phyloP scores from a whole-genome alignment of 2,329 filamentous ascomycete species.

The Ilyonectria sp. region DNA sequence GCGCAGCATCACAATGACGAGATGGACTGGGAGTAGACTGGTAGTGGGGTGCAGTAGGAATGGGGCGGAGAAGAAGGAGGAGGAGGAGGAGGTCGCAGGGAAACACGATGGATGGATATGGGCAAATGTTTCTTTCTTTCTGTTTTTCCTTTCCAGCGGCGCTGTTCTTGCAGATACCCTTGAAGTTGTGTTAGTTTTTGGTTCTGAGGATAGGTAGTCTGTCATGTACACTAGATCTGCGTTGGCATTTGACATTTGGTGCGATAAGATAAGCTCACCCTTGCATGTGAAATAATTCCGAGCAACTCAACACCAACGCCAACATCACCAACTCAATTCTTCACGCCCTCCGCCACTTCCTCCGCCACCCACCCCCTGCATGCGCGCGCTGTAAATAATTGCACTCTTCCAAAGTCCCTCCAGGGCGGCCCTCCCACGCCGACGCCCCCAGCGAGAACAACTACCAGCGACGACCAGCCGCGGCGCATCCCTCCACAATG shows the following conservation, averaged over 20 bases:
- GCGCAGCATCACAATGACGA: too few species aligned
- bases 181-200: too few species aligned
- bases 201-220: neutral
- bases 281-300: slow-evolving; percentile 47
- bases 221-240: neutral
- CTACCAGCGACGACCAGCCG: slow-evolving; percentile 1
- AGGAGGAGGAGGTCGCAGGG: too few species aligned
- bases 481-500: slow-evolving; percentile 34
- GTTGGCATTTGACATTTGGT: neutral
- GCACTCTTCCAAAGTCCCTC: neutral
- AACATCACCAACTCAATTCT: slow-evolving; percentile 28
- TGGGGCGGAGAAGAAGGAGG: too few species aligned
- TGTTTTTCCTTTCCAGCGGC: too few species aligned
- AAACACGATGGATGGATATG: neutral
- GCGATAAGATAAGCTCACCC: slow-evolving; percentile 43
- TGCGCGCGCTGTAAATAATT: neutral
- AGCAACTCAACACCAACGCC: slow-evolving; percentile 32
- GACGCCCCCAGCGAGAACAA: neutral
- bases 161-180: too few species aligned
- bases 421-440: neutral
- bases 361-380: too few species aligned
- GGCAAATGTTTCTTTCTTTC: too few species aligned
- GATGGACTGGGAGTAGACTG: too few species aligned
- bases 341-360: neutral
- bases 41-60: too few species aligned